Conservation (phyloP, 129 eudicot genomes). For the Kitagawia praeruptora region DNA sequence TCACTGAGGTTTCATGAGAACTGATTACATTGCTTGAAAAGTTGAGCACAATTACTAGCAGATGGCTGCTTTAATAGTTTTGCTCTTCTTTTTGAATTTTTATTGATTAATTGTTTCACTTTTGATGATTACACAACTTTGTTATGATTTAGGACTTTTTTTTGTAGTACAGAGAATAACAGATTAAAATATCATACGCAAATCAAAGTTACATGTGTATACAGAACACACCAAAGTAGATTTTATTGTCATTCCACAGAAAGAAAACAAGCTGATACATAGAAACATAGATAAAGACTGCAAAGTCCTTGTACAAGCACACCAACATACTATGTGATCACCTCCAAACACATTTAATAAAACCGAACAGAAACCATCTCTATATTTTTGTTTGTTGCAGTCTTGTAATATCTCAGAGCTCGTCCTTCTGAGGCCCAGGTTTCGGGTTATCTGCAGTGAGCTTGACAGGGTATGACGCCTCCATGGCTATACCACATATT, state of each 20-base stretch:
- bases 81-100: too few relatives aligned
- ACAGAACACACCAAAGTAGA: neutral
- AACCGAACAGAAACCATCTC: neutral
- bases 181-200: too few relatives aligned
- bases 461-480: slow-evolving; percentile 12
- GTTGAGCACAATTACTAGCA: too few relatives aligned
- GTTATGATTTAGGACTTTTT: too few relatives aligned
- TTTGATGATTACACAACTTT: too few relatives aligned
- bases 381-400: neutral
- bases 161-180: too few relatives aligned
- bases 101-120: too few relatives aligned
- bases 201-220: too few relatives aligned
- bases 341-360: neutral
- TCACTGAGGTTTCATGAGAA: too few relatives aligned
- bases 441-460: slow-evolving; percentile 9
- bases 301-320: neutral
- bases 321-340: neutral
- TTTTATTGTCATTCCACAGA: neutral
- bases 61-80: too few relatives aligned
- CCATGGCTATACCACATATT: slow-evolving; percentile 11
- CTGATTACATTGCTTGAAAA: too few relatives aligned
- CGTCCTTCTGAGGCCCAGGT: neutral
- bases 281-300: neutral
- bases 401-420: neutral
- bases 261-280: slow-evolving; percentile 2